phyloP scores from a whole-genome alignment of 352 stramenopile genomes.

The Globisporangium sylvaticum region DNA sequence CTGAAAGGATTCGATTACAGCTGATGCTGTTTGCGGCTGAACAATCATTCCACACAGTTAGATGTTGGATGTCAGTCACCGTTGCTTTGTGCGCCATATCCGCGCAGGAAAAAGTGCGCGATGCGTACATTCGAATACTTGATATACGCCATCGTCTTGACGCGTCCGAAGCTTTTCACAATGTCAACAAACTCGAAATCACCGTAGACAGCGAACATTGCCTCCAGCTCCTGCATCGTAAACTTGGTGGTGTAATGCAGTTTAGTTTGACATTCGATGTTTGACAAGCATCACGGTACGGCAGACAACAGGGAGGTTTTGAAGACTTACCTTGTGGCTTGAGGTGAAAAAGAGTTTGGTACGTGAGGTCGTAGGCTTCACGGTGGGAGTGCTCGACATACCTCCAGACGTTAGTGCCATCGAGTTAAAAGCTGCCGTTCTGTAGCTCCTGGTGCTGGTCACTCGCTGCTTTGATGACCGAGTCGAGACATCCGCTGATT shows the following conservation, averaged over 20 bases:
- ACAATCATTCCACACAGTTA: background rate
- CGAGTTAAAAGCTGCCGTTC: slow-evolving; percentile 15
- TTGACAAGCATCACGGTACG: background rate
- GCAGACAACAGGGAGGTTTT: too few relatives aligned
- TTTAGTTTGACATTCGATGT: background rate
- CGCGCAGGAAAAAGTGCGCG: background rate
- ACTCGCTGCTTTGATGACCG: slow-evolving; percentile 40
- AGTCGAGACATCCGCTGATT: slow-evolving; percentile 27
- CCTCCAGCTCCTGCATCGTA: slow-evolving; percentile 70
- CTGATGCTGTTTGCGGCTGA: slow-evolving; percentile 41
- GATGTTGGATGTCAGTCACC: background rate
- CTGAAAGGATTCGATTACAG: slow-evolving; percentile 62
- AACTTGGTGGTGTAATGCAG: slow-evolving; percentile 23
- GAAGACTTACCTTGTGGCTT: slow-evolving; percentile 51
- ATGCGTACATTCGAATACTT: slow-evolving; percentile 51
- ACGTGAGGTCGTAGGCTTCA: background rate
- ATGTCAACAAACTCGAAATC: slow-evolving; percentile 67
- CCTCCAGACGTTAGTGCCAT: slow-evolving; percentile 11
- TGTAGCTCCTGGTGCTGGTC: slow-evolving; percentile 16
- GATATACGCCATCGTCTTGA: slow-evolving; percentile 88
- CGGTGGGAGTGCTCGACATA: background rate
- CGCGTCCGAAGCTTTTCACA: slow-evolving; percentile 67
- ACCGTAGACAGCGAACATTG: slow-evolving; percentile 80
- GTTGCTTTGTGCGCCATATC: background rate
- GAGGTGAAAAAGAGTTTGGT: slow-evolving; percentile 71